These are phyloP conservation scores for Atractiella rhizophila DNA, from an alignment of 768 basidiomycete species.

Conservation along the genomic window DNA sequence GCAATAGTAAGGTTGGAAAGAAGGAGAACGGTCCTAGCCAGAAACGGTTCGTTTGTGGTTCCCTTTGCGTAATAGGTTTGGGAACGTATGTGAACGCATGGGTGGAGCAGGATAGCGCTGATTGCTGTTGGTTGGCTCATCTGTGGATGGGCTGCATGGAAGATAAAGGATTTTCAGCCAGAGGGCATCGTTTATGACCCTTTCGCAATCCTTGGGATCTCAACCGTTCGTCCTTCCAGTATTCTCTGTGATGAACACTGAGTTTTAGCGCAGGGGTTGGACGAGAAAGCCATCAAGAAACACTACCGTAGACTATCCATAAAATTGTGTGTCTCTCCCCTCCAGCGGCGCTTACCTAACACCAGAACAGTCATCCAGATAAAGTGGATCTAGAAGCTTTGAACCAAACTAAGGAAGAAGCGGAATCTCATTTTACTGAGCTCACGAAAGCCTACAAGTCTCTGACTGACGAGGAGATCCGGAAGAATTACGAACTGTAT, in stretches of 20 bases:
- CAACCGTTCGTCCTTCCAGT: slow-evolving; percentile 28
- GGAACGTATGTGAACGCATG: no score
- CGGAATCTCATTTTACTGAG: slow-evolving; percentile 63
- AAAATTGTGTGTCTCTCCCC: slow-evolving; percentile 35
- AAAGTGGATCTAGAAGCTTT: slow-evolving; percentile 61
- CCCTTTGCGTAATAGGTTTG: no score
- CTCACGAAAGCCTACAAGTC: slow-evolving; percentile 96
- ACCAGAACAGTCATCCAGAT: slow-evolving; percentile 57
- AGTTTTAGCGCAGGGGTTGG: slow-evolving; percentile 28
- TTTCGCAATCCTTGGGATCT: slow-evolving; percentile 71
- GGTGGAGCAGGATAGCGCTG: no score
- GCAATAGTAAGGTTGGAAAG: not conserved
- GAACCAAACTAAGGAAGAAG: slow-evolving; percentile 64
- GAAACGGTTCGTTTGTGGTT: no score
- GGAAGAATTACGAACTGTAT: slow-evolving; percentile 64
- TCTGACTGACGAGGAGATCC: slow-evolving; percentile 76
- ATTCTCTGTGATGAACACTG: not conserved
- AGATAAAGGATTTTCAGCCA: slow-evolving; percentile 22
- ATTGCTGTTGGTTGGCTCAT: slow-evolving; percentile 23
- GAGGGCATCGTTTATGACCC: slow-evolving; percentile 67
- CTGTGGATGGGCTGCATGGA: not conserved
- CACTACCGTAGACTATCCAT: slow-evolving; percentile 79
- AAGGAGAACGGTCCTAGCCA: no score
- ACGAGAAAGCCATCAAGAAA: slow-evolving; percentile 81
- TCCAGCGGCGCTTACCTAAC: not conserved